phyloP scores from a whole-genome alignment of 78 protist species.

The Creolimax fragrantissima region DNA sequence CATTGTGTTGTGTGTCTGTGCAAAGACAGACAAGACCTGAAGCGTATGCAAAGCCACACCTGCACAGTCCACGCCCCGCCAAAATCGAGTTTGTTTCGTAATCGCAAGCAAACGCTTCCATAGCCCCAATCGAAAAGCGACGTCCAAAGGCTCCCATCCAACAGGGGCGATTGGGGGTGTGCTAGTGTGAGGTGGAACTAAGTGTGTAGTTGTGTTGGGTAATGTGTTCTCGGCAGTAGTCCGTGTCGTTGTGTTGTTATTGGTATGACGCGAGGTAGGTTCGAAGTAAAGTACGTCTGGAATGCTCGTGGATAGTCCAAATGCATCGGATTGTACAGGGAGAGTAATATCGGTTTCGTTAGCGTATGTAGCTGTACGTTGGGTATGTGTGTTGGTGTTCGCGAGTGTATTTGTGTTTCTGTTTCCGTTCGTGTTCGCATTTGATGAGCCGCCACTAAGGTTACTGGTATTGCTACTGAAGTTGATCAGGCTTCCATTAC shows the following conservation, averaged over 20 bases:
- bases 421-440: background rate
- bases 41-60: background rate
- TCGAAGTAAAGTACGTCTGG: background rate
- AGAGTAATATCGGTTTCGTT: background rate
- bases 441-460: background rate
- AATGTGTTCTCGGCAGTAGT: background rate
- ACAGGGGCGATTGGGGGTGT: background rate
- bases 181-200: background rate
- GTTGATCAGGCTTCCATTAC: background rate
- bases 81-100: background rate
- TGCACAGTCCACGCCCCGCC: background rate
- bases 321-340: background rate
- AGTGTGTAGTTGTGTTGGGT: background rate
- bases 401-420: background rate
- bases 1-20: background rate
- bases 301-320: background rate
- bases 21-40: background rate
- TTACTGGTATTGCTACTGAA: background rate
- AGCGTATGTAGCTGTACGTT: background rate
- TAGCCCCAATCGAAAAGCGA: background rate
- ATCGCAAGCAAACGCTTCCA: background rate
- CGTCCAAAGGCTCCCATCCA: background rate
- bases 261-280: background rate
- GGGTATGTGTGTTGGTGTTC: background rate
- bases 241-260: background rate